These are phyloP conservation scores for Aphanomyces astaci DNA, from an alignment of 352 stramenopile genomes.

Conservation along the genomic window DNA sequence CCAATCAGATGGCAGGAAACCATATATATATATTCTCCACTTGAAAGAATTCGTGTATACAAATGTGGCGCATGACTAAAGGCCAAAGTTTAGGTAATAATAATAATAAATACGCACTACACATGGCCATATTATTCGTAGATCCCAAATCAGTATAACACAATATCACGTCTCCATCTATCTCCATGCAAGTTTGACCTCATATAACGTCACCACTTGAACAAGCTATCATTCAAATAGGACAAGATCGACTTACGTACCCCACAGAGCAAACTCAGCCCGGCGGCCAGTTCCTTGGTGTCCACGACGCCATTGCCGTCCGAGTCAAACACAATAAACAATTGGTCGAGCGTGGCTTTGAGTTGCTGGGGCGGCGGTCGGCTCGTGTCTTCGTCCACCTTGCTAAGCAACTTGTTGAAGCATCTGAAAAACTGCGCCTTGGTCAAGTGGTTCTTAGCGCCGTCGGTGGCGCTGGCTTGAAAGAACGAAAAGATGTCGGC, in stretches of 20 bases:
- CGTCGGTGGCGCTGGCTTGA: constrained; percentile 51
- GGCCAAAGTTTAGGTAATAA: too few relatives aligned
- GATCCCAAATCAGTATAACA: too few relatives aligned
- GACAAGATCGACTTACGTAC: constrained; percentile 32
- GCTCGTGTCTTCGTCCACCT: too few relatives aligned
- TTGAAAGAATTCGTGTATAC: too few relatives aligned
- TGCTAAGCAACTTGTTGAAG: constrained; percentile 72
- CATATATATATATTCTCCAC: too few relatives aligned
- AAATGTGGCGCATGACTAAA: too few relatives aligned
- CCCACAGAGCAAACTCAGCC: constrained; percentile 82
- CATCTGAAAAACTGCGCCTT: constrained; percentile 70
- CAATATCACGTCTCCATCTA: too few relatives aligned
- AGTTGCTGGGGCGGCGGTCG: constrained; percentile 37
- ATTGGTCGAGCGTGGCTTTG: constrained; percentile 34
- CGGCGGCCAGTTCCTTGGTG: constrained; percentile 73
- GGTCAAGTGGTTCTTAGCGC: constrained; percentile 57
- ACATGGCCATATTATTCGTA: too few relatives aligned
- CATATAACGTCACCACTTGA: too few relatives aligned
- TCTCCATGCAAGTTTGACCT: too few relatives aligned
- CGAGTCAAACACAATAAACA: constrained; percentile 77
- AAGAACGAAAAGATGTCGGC: constrained; percentile 87
- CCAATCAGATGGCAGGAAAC: too few relatives aligned
- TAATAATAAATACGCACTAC: too few relatives aligned
- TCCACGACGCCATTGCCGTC: constrained; percentile 78
- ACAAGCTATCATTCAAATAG: neutral